A percentile compares a stretch with the other conserved stretches of the same genome.
These are phyloP conservation scores for Lepraria neglecta DNA, from an alignment of 495 filamentous ascomycete genomes.

Conservation along the genomic window DNA sequence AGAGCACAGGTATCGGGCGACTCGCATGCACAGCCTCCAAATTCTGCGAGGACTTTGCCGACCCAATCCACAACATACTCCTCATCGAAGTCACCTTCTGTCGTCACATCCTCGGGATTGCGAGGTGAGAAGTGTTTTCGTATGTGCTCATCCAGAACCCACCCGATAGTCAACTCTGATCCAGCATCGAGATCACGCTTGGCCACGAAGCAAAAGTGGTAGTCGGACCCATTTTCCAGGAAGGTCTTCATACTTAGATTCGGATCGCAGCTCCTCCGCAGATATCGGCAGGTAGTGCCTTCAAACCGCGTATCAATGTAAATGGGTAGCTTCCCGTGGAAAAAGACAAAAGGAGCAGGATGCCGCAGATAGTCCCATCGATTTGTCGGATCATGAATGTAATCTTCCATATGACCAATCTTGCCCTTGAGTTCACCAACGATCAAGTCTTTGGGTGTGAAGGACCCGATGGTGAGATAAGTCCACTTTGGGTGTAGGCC, in stretches of 20 bases:
- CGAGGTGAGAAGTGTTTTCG: slow-evolving; percentile 32
- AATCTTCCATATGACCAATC: slow-evolving; percentile 71
- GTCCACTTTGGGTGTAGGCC: slow-evolving; percentile 58
- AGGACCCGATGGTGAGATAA: slow-evolving; percentile 57
- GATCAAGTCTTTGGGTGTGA: slow-evolving; percentile 57
- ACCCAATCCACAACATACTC: slow-evolving; percentile 50
- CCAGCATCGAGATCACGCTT: slow-evolving; percentile 60
- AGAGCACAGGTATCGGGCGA: slow-evolving; percentile 58
- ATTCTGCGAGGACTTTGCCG: slow-evolving; percentile 70
- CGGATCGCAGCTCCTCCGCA: slow-evolving; percentile 79
- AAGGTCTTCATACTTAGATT: slow-evolving; percentile 78
- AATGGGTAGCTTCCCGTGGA: slow-evolving; percentile 72
- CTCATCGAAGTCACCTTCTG: slow-evolving; percentile 42
- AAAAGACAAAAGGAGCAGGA: slow-evolving; percentile 80
- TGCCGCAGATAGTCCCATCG: slow-evolving; percentile 69
- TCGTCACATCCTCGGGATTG: slow-evolving; percentile 42
- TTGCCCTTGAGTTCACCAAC: slow-evolving; percentile 84
- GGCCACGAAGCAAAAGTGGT: slow-evolving; percentile 84
- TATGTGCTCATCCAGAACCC: slow-evolving; percentile 54
- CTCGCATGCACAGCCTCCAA: slow-evolving; percentile 83
- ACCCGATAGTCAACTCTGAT: slow-evolving; percentile 59
- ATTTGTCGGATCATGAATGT: slow-evolving; percentile 64
- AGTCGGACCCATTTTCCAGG: slow-evolving; percentile 65
- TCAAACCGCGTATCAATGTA: slow-evolving; percentile 86
- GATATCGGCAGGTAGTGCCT: slow-evolving; percentile 76